These are phyloP conservation scores for Vigna angularis DNA, from an alignment of 306 rosid species.

Conservation along the genomic window DNA sequence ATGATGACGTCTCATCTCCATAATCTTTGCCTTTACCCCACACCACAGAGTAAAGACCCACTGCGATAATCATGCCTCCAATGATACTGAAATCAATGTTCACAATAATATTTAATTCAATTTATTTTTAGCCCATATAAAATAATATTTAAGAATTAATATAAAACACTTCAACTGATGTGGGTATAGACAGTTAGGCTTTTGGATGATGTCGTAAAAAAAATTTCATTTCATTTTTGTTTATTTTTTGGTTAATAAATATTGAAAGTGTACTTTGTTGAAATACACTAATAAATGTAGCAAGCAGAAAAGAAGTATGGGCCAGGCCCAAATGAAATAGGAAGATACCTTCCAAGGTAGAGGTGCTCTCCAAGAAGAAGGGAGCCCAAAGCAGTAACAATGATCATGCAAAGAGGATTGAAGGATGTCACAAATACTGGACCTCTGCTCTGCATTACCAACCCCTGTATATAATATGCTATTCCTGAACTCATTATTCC, in stretches of 20 bases:
- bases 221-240: neutral
- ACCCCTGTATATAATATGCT: constrained; percentile 70
- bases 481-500: constrained; percentile 72
- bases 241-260: neutral
- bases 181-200: too few relatives aligned
- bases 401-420: constrained; percentile 76
- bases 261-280: neutral
- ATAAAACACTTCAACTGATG: neutral
- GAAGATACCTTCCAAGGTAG: constrained; percentile 65
- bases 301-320: neutral
- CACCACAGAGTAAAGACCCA: constrained; percentile 75
- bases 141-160: too few relatives aligned
- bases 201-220: neutral
- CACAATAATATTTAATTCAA: too few relatives aligned
- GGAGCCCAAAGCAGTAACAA: constrained; percentile 62
- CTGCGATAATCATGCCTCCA: constrained; percentile 67
- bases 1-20: neutral
- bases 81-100: constrained; percentile 48
- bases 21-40: constrained; percentile 83
- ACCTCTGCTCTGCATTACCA: constrained; percentile 73
- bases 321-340: neutral
- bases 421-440: constrained; percentile 82
- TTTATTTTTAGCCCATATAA: too few relatives aligned
- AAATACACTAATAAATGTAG: neutral
- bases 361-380: constrained; percentile 66